Evolutionary conservation across 768 basidiomycete genomes (phyloP), one percentile per base, ranked within the genome.

Genomic region (Pisolithus microcarpus): DNA sequence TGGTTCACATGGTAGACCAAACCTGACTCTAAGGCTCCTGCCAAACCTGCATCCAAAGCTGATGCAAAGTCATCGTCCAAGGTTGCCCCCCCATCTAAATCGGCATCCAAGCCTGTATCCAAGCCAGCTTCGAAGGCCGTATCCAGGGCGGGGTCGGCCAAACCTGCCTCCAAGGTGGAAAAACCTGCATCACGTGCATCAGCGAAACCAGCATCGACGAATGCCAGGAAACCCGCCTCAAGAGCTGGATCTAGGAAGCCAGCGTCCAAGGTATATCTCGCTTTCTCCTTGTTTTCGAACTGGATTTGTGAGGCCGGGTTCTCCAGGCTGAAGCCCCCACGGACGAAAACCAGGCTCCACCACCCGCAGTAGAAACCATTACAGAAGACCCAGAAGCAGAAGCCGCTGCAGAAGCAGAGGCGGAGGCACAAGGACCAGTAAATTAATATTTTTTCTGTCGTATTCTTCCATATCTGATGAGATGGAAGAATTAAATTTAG

Each of bases 241-340:
- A 70, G 78, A 56, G 81, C 80, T 26, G 69, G 72, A 28, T 82
- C 80, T 13, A 79, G 75, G 73, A 83, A 82, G 65, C 81, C 82
- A 51, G 71, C 68, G n/a, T 82, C 81, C 44, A 84, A 81, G 79
- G 82, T 71, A 52, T 48, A 10, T 4, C 39, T 38, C 45, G 48
- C 52, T 38, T 38, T 42, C 19, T 42, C 7, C 43, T 11, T 21
- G n/a, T 19, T n/a, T 30, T 23, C 30, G 16, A 28, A 36, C n/a
- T 24, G 23, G 19, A 13, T 42, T 21, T 15, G 24, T 18, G 44
- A 40, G 16, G 50, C 49, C 53, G 24, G 30, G 31, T 23, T 39
- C 19, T 28, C 16, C 46, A 70, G 69, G 61, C 61, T 58, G 72
- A 68, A 30, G 73, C 66, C 43, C 62, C 64, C 43, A 61, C 65